Conservation (phyloP, 2,329 filamentous ascomycete genomes). For the Monilinia laxa region DNA sequence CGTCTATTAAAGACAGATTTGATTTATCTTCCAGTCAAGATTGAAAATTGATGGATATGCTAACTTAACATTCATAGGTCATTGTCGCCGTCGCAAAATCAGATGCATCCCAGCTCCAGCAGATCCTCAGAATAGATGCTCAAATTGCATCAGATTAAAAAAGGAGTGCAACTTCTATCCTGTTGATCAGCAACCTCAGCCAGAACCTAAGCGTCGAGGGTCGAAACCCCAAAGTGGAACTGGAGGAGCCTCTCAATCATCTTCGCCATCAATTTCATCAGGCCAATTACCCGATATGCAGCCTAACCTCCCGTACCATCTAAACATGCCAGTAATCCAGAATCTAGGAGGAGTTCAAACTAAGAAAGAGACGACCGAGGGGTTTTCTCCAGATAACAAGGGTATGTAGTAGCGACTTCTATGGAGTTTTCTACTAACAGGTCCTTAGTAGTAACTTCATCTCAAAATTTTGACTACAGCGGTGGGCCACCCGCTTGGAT, state of each 20-base stretch:
- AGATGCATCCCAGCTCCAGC: slow-evolving; percentile 76
- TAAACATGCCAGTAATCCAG: slow-evolving; percentile 48
- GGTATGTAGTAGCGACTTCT: slow-evolving; percentile 29
- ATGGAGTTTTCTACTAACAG: slow-evolving; percentile 28
- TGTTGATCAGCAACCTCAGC: slow-evolving; percentile 71
- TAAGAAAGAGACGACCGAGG: slow-evolving; percentile 43
- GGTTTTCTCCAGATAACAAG: slow-evolving; percentile 40
- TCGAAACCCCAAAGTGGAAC: slow-evolving; percentile 43
- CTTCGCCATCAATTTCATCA: slow-evolving; percentile 49
- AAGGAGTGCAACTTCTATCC: slow-evolving; percentile 93
- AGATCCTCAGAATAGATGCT: slow-evolving; percentile 74
- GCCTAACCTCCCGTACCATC: slow-evolving; percentile 45
- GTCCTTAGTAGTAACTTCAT: slow-evolving; percentile 34
- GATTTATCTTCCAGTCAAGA: slow-evolving; percentile 18
- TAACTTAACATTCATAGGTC: slow-evolving; percentile 54
- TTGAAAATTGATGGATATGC: slow-evolving; percentile 16
- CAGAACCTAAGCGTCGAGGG: slow-evolving; percentile 44
- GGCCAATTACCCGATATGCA: slow-evolving; percentile 47
- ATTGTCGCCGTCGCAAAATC: slow-evolving; percentile 92
- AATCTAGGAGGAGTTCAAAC: slow-evolving; percentile 47
- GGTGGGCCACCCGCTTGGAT: slow-evolving; percentile 38
- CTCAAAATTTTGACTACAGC: slow-evolving; percentile 37
- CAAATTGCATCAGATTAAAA: slow-evolving; percentile 90
- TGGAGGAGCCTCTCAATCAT: slow-evolving; percentile 46
- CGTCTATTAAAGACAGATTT: slow-evolving; percentile 21